These are phyloP conservation scores for Sporothrix brasiliensis DNA, from an alignment of 2,329 filamentous ascomycete species.

Conservation along the genomic window DNA sequence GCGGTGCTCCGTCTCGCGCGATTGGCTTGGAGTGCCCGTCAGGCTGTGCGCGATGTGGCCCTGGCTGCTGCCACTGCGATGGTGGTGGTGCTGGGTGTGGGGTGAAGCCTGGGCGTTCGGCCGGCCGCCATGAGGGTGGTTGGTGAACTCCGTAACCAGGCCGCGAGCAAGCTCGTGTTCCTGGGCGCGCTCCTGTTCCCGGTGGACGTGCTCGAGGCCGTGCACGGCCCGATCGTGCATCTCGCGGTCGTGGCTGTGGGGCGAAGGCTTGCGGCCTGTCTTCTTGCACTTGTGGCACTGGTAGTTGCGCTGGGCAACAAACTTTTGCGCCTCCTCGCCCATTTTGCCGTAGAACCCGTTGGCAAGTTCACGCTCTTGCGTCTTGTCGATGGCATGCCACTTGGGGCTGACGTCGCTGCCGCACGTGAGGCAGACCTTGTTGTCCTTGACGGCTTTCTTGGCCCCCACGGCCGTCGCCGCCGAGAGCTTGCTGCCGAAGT, in stretches of 20 bases:
- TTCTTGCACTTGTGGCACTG: conserved; percentile 78
- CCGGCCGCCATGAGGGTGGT: background rate
- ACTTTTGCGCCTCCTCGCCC: conserved; percentile 61
- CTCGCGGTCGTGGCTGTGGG: conserved; percentile 37
- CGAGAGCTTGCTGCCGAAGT: conserved; percentile 33
- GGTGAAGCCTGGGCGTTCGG: background rate
- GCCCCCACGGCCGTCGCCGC: conserved; percentile 38
- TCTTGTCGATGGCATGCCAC: conserved; percentile 66
- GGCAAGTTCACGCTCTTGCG: conserved; percentile 55
- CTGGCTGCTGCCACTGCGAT: conserved; percentile 34
- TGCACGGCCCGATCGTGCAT: background rate
- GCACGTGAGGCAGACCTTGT: conserved; percentile 65
- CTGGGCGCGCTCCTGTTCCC: conserved; percentile 6
- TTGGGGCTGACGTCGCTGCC: conserved; percentile 72
- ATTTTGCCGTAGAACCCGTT: conserved; percentile 56
- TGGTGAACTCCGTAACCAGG: conserved; percentile 1
- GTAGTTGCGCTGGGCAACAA: conserved; percentile 62
- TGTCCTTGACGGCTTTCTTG: conserved; percentile 48
- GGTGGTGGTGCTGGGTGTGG: background rate
- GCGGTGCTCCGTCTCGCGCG: conserved; percentile 2
- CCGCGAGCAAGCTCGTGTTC: conserved; percentile 21
- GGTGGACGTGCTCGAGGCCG: background rate
- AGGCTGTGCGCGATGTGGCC: conserved; percentile 36
- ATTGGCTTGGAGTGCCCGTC: background rate
- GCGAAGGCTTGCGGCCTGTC: conserved; percentile 51